Evolutionary conservation across 1,139 yeast species (phyloP).

Genomic region (Lodderomyces pseudojiufengensis): DNA sequence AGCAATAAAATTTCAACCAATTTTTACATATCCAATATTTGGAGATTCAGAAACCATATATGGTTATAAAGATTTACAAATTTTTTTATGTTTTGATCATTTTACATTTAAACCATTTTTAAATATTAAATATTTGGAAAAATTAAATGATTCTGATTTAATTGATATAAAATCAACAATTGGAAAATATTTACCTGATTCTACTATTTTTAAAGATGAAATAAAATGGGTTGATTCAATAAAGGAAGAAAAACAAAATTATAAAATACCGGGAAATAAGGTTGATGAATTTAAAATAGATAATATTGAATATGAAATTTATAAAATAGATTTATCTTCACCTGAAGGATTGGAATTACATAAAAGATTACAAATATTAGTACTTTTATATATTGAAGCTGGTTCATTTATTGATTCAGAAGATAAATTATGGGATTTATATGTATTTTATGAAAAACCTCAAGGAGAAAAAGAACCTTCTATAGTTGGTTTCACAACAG

Average conservation of each 20-base stretch:
- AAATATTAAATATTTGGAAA: constrained; percentile 53
- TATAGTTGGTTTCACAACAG: constrained; percentile 78
- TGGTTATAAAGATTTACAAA: constrained; percentile 70
- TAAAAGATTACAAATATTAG: constrained; percentile 71
- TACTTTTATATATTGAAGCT: constrained; percentile 85
- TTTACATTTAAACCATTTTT: constrained; percentile 45
- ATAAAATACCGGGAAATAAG: constrained; percentile 48
- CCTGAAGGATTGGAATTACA: constrained; percentile 52
- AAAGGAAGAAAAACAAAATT: constrained; percentile 39
- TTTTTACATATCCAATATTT: constrained; percentile 86
- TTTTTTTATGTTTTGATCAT: constrained; percentile 46
- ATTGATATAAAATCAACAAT: constrained; percentile 52
- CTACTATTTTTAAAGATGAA: constrained; percentile 61
- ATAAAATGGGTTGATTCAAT: constrained; percentile 58
- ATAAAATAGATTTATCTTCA: constrained; percentile 37
- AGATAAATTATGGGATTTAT: constrained; percentile 73
- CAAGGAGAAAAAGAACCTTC: constrained; percentile 33
- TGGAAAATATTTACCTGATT: constrained; percentile 56
- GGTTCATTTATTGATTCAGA: constrained; percentile 80
- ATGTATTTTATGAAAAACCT: constrained; percentile 45
- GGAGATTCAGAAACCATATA: constrained; percentile 88
- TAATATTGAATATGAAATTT: constrained; percentile 32
- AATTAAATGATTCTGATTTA: constrained; percentile 48
- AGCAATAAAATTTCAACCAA: constrained; percentile 59
- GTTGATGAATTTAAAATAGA: constrained; percentile 32